Conservation (phyloP, 2,329 filamentous ascomycete species). For the Phaeophleospora eucalypticola region DNA sequence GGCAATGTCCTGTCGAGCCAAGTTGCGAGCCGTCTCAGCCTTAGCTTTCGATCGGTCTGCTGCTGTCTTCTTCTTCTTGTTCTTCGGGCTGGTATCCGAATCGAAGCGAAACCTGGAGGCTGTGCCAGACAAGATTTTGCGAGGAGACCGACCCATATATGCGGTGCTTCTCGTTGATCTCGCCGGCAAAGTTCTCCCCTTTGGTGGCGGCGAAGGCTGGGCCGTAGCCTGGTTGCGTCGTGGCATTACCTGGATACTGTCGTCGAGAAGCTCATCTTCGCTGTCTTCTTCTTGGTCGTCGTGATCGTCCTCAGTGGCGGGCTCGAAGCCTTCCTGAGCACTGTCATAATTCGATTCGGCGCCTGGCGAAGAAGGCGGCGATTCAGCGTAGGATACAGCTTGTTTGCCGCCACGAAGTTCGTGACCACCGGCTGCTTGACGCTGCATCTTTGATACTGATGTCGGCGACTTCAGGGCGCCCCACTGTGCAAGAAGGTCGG, state of each 20-base stretch:
- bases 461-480: constrained; percentile 24
- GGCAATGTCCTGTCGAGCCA: constrained; percentile 41
- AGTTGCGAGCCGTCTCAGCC: constrained; percentile 37
- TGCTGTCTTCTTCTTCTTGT: constrained; percentile 10
- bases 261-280: constrained; percentile 24
- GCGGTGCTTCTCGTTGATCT: constrained; percentile 24
- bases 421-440: constrained; percentile 11
- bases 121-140: constrained; percentile 11
- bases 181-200: constrained; percentile 25
- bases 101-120: constrained; percentile 11
- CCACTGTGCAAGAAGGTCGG: constrained; percentile 27
- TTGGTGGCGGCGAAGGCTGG: no score
- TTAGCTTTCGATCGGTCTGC: constrained; percentile 6
- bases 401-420: constrained; percentile 12
- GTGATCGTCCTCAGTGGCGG: background rate
- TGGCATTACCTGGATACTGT: constrained; percentile 21
- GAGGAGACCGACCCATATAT: constrained; percentile 19
- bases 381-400: constrained; percentile 22
- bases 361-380: constrained; percentile 12
- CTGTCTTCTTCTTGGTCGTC: constrained; percentile 9
- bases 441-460: constrained; percentile 26
- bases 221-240: constrained; percentile 12
- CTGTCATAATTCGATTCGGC: background rate
- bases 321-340: constrained; percentile 3
- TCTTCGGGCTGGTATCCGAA: constrained; percentile 15